These are phyloP conservation scores for Barnettozyma salicaria DNA, from an alignment of 805 yeast genomes.

Conservation along the genomic window DNA sequence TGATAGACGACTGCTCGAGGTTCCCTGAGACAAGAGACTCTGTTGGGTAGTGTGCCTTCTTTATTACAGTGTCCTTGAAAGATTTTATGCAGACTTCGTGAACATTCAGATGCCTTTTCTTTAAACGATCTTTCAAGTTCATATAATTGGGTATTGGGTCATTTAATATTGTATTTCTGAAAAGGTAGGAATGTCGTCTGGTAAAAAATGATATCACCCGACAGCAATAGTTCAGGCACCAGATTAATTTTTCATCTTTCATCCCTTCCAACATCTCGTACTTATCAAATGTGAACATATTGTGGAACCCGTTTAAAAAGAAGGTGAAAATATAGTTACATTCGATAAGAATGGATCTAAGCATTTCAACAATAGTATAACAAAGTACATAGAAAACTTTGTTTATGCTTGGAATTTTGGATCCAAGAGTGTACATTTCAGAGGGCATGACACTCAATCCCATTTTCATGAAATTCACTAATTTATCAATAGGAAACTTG, in stretches of 20 bases:
- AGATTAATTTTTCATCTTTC: constrained; percentile 6
- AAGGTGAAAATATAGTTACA: constrained; percentile 20
- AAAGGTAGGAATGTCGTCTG: constrained; percentile 17
- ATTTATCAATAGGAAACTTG: constrained; percentile 17
- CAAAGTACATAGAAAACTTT: constrained; percentile 19
- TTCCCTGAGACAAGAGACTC: constrained; percentile 8
- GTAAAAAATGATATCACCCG: constrained; percentile 19
- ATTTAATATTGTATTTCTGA: constrained; percentile 16
- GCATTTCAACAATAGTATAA: constrained; percentile 12
- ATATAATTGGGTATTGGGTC: constrained; percentile 19
- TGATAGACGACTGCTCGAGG: constrained; percentile 1
- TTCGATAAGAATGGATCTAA: constrained; percentile 17
- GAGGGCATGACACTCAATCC: constrained; percentile 20
- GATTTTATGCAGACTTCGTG: constrained; percentile 18
- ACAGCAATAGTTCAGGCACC: constrained; percentile 17
- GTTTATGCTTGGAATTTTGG: constrained; percentile 7
- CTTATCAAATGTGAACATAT: constrained; percentile 12
- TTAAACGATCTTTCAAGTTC: constrained; percentile 14
- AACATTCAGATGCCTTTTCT: constrained; percentile 17
- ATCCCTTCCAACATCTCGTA: constrained; percentile 8
- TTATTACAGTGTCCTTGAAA: constrained; percentile 16
- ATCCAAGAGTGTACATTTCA: constrained; percentile 13
- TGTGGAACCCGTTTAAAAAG: constrained; percentile 19
- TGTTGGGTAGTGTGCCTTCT: constrained; percentile 18
- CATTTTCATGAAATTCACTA: constrained; percentile 11